Evolutionary conservation across 2,329 filamentous ascomycete genomes (phyloP).

Genomic region (Xylariales sp.): DNA sequence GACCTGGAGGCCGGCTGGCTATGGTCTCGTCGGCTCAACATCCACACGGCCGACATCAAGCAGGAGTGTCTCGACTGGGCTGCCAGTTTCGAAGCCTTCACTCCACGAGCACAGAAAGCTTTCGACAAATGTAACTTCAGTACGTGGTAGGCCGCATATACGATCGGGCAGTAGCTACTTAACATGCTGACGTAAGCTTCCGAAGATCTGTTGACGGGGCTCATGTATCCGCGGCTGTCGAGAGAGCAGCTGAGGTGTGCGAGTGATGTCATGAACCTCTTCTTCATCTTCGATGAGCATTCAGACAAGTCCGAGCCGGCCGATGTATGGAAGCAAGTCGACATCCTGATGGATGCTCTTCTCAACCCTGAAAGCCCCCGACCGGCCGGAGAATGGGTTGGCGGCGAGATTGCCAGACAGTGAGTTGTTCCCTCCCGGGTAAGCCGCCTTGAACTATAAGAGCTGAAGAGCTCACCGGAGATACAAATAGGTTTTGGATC

Average conservation of each 20-base stretch:
- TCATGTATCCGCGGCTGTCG: slow-evolving; percentile 10
- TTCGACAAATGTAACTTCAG: slow-evolving; percentile 14
- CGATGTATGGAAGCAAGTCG: slow-evolving; percentile 12
- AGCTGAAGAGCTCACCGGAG: background rate
- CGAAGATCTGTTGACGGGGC: slow-evolving; percentile 12
- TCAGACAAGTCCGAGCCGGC: slow-evolving; percentile 12
- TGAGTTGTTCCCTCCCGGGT: slow-evolving; percentile 10
- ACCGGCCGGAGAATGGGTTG: slow-evolving; percentile 13
- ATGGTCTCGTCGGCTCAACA: slow-evolving; percentile 13
- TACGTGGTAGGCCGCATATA: background rate
- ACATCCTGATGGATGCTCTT: slow-evolving; percentile 12
- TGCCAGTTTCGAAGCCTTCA: slow-evolving; percentile 13
- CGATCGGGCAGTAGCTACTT: background rate
- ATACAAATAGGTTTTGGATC: slow-evolving; percentile 19
- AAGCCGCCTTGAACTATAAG: background rate
- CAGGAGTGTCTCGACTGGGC: slow-evolving; percentile 13
- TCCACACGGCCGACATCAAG: slow-evolving; percentile 9
- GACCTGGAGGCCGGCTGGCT: slow-evolving; percentile 12
- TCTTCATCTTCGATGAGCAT: slow-evolving; percentile 18
- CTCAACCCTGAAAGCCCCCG: slow-evolving; percentile 10
- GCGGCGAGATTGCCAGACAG: slow-evolving; percentile 17
- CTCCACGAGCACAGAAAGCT: slow-evolving; percentile 9
- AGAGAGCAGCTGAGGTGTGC: slow-evolving; percentile 14
- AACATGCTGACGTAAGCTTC: background rate
- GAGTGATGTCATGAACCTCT: slow-evolving; percentile 16